Evolutionary conservation across 2,329 filamentous ascomycete species (phyloP), one percentile per base, ranked within the genome.

Genomic region (Diaporthe sp.): DNA sequence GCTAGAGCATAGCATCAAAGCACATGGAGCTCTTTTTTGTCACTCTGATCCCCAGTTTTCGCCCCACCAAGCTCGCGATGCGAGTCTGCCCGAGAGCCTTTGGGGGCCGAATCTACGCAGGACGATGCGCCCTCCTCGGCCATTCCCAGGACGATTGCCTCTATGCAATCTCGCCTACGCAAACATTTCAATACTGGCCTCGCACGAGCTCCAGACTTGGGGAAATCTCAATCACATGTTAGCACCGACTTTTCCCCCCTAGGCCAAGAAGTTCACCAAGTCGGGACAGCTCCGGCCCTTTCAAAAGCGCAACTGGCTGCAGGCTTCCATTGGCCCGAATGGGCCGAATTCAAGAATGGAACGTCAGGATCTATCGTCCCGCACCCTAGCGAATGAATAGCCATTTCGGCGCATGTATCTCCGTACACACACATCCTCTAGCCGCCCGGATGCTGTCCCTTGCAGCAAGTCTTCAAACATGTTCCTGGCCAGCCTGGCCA

Each of bases 61-160:
- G 75, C 75, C 72, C 75, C 72, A 61, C 71, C 25, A 59, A 31
- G 53, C 72, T 76, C 75, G 75, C 75, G 72, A 62, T 76, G 65
- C 75, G 75, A 76, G 49, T 46, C 72, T 74, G 67, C 58, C 72
- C 72, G 75, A 76, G 28, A 51, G 12, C n/a, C 55, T 39, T 53
- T 76, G 72, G 75, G 75, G 75, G 67, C 72, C 44, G 62, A 65
- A 71, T 55, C 59, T 44, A 4, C 34, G 31, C 46, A 34, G 19
- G 34, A 31, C n/a, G 49, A 37, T 44, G 58, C 44, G 46, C 34
- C 65, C 49, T 55, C 65, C 49, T 69, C 65, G 46, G 65, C 65
- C 65, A 28, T 42, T 31, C 51, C 65, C 65, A 69, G 13, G 37
- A 19, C 37, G 46, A 73, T 61, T 73, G 71, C 44, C 49, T 73